Evolutionary conservation across 257 asterid genomes (phyloP).

Genomic region (Datura wrightii): DNA sequence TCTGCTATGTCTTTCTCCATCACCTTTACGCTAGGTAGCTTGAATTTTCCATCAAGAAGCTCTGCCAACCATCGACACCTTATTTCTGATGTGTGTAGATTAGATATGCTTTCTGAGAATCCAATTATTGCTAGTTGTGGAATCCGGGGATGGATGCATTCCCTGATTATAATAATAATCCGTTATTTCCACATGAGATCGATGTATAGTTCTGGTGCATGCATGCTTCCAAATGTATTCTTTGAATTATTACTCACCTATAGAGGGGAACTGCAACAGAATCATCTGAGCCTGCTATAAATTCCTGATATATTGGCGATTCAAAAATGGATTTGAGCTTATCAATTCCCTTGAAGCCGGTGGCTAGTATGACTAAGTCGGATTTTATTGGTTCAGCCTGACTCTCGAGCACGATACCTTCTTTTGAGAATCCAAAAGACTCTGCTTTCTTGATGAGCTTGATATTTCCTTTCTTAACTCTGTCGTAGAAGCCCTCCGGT

Average conservation of each 20-base stretch:
- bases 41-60: constrained; percentile 52
- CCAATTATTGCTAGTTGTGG: constrained; percentile 61
- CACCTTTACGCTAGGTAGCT: constrained; percentile 50
- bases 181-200: not conserved
- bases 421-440: constrained; percentile 41
- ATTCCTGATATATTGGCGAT: constrained; percentile 40
- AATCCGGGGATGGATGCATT: constrained; percentile 53
- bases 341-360: constrained; percentile 52
- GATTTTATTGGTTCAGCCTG: constrained; percentile 37
- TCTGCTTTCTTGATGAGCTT: constrained; percentile 45
- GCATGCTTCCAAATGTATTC: not conserved
- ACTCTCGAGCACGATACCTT: constrained; percentile 47
- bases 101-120: constrained; percentile 48
- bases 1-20: constrained; percentile 49
- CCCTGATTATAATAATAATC: constrained; percentile 36
- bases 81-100: constrained; percentile 52
- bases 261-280: constrained; percentile 42
- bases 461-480: constrained; percentile 60
- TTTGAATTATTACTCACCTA: constrained; percentile 40
- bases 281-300: constrained; percentile 35
- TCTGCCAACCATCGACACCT: constrained; percentile 54
- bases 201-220: not conserved
- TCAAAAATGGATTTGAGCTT: constrained; percentile 48
- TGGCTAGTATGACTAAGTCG: constrained; percentile 54
- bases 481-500: constrained; percentile 55